Evolutionary conservation across 176 grass and related monocot species (phyloP).

Genomic region (Musa schizocarpa): DNA sequence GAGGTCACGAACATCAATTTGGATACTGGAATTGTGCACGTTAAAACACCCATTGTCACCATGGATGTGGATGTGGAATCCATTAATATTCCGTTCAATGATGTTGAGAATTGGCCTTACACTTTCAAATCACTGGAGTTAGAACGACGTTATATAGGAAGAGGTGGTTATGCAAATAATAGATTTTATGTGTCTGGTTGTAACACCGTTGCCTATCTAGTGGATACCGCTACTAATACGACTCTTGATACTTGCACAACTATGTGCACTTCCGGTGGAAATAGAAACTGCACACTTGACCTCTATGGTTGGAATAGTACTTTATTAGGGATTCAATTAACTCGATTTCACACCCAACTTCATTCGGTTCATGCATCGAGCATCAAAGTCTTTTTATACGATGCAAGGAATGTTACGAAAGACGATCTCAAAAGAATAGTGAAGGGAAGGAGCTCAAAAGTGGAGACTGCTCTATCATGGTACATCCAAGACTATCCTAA

Average conservation of each 20-base stretch:
- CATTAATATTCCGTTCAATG: fast-evolving
- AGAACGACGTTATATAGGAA: too few relatives aligned
- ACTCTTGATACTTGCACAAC: not conserved
- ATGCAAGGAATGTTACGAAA: too few relatives aligned
- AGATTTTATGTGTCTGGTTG: not conserved
- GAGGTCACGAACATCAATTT: not conserved
- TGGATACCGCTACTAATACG: not conserved
- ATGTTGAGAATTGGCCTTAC: not conserved
- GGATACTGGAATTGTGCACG: fast-evolving
- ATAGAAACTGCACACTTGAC: too few relatives aligned
- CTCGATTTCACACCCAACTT: too few relatives aligned
- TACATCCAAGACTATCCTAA: too few relatives aligned
- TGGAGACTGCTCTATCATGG: too few relatives aligned
- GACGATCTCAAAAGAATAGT: too few relatives aligned
- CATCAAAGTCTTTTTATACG: too few relatives aligned
- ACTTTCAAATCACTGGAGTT: not conserved
- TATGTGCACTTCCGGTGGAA: not conserved
- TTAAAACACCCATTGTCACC: not conserved
- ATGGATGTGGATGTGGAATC: not conserved
- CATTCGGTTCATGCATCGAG: too few relatives aligned
- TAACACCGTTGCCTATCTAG: not conserved
- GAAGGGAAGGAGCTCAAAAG: too few relatives aligned
- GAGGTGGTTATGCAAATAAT: not conserved
- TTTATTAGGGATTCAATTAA: too few relatives aligned
- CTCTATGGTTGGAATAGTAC: too few relatives aligned